phyloP scores from a whole-genome alignment of 495 filamentous ascomycete genomes.

The Chaetomidium leptoderma region DNA sequence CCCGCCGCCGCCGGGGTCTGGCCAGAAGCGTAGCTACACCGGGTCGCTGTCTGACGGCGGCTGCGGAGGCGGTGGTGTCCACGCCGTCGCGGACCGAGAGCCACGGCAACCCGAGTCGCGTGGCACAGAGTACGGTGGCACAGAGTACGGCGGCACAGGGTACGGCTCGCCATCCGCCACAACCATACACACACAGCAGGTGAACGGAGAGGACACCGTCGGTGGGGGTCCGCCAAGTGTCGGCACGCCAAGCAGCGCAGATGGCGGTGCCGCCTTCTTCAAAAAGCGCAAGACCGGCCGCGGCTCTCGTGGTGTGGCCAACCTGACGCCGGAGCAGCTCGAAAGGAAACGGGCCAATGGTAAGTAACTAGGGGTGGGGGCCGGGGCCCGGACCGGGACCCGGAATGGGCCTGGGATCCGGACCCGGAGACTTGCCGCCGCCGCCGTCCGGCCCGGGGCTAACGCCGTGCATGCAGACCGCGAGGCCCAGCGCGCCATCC shows the following conservation, averaged over 20 bases:
- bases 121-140: background rate
- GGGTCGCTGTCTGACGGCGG: background rate
- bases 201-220: too few species aligned
- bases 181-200: background rate
- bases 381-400: background rate
- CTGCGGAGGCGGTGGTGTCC: background rate
- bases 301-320: slow-evolving; percentile 58
- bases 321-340: slow-evolving; percentile 65
- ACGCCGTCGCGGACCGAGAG: background rate
- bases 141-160: background rate
- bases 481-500: slow-evolving; percentile 77
- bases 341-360: slow-evolving; percentile 76
- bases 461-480: slow-evolving; percentile 46
- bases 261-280: slow-evolving; percentile 1
- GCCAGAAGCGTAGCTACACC: background rate
- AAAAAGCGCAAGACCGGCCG: slow-evolving; percentile 38
- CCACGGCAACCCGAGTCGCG: background rate
- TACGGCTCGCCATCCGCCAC: background rate
- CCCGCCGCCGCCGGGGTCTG: background rate
- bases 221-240: too few species aligned
- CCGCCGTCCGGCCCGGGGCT: background rate
- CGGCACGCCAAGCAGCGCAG: slow-evolving; percentile 2
- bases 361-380: slow-evolving; percentile 23
- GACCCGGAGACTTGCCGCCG: background rate
- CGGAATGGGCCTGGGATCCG: background rate